Evolutionary conservation across 1,139 yeast species (phyloP).

Genomic region (Debaryomyces coudertii): DNA sequence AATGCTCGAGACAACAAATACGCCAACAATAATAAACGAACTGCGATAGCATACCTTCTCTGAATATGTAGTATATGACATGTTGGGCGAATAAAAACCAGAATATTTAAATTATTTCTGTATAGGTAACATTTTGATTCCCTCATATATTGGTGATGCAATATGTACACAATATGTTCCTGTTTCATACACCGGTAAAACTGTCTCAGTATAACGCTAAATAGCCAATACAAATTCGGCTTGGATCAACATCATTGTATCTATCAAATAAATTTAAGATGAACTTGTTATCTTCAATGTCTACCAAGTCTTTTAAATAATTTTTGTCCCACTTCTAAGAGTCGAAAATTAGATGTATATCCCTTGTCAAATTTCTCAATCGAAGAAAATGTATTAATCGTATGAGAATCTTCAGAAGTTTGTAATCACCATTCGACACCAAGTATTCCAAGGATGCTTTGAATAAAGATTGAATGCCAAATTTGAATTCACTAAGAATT

Average conservation of each 20-base stretch:
- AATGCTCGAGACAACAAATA: constrained; percentile 32
- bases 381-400: constrained; percentile 28
- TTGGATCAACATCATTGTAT: neutral
- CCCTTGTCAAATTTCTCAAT: constrained; percentile 17
- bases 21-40: constrained; percentile 23
- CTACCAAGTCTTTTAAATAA: constrained; percentile 18
- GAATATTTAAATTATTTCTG: constrained; percentile 18
- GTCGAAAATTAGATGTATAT: constrained; percentile 10
- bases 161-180: constrained; percentile 41
- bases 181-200: constrained; percentile 23
- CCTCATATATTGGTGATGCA: constrained; percentile 25
- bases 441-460: neutral
- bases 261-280: constrained; percentile 12
- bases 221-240: neutral
- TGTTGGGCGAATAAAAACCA: neutral
- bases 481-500: neutral
- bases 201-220: constrained; percentile 14
- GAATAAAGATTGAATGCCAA: neutral
- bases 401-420: constrained; percentile 21
- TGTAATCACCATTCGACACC: neutral
- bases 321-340: constrained; percentile 11
- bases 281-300: constrained; percentile 15
- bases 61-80: neutral
- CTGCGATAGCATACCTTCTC: constrained; percentile 19
- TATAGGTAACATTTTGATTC: constrained; percentile 16